Base-by-base conservation (phyloP, 1,284 basidiomycete species). In the Naganishia albida region DNA sequence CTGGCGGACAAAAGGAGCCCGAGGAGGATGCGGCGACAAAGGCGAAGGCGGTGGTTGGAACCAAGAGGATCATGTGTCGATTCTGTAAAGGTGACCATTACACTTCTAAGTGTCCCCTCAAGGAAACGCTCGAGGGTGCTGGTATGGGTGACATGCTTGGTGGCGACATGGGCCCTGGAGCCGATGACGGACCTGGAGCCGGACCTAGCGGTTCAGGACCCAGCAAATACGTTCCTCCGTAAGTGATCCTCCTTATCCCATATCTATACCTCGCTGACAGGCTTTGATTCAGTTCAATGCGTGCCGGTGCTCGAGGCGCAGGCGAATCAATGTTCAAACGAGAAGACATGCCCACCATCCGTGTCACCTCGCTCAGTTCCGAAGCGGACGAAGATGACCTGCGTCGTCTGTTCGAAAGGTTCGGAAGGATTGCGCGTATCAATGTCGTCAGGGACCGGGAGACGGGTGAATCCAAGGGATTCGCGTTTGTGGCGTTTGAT, bases 81-180 rank as follows among this genome's bases (percentile, higher is more conserved):
- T 81, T 96, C 66, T 99, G 96, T 82, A 93, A 95, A 78, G 95
- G 95, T 65, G 90, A 90, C 72, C 96, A 99, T 82, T 99, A 94
- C 80, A 99, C 96, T 13, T 90, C 93, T 68, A 93, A 94, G 79
- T 99, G 96, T 85, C 96, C 96, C 13, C 96, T 96, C 85, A 96
- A 93, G 80, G 94, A 89, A 67, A 72, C 70, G 13, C 83, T 92
- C 59, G 88, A 90, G 56, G 83, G 80, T 25, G 77, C 82, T 3
- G 85, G 85, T 84, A 72, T 69, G 80, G 80, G 64, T 28, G 69
- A 66, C 20, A 70, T 70, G 38, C 71, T 74, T 42, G 72, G 67
- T 48, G 74, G 73, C 18, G 67, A 63, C 2, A 68, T 67, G 10
- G 53, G 66, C 38, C 70, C 59, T 44, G 34, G n/a, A n/a, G 71